Conservation (phyloP, 2,329 filamentous ascomycete genomes). For the Saccharata proteae region DNA sequence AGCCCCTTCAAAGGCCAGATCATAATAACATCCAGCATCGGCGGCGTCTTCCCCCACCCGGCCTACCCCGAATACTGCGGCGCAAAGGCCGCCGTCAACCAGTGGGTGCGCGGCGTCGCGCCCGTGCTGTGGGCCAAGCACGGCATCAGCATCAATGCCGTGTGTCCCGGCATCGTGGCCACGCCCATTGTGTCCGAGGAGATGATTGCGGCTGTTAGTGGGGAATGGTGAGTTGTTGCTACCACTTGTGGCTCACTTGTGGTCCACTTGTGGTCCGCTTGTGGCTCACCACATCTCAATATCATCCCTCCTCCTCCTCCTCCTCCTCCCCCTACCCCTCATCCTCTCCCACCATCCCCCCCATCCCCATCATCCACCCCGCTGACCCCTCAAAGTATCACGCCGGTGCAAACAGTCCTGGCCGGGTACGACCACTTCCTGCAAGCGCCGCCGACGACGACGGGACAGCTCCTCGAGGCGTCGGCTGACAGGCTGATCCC, state of each 20-base stretch:
- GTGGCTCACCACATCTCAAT: too few relatives aligned
- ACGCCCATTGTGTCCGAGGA: conserved; percentile 22
- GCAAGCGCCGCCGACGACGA: conserved; percentile 29
- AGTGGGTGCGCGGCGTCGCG: conserved; percentile 17
- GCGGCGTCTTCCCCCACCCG: conserved; percentile 31
- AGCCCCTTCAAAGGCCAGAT: too few relatives aligned
- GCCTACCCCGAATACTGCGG: conserved; percentile 38
- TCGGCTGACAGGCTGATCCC: conserved; percentile 30
- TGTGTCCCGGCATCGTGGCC: conserved; percentile 36
- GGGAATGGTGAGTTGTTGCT: conserved; percentile 4
- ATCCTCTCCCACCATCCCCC: background rate
- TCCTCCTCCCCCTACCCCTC: background rate
- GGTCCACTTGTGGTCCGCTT: background rate
- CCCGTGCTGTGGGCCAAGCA: conserved; percentile 26
- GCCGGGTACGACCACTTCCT: conserved; percentile 35
- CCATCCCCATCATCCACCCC: conserved; percentile 13
- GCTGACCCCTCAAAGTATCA: conserved; percentile 12
- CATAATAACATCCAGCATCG: conserved; percentile 32
- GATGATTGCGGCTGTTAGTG: conserved; percentile 10
- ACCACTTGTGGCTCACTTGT: background rate
- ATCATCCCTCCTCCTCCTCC: background rate
- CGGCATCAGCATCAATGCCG: conserved; percentile 36
- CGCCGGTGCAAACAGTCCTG: conserved; percentile 32
- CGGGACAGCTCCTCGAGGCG: conserved; percentile 35
- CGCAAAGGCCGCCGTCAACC: conserved; percentile 35